Evolutionary conservation across 768 basidiomycete species (phyloP), one percentile per base, ranked within the genome.

Genomic region (Phanerochaete carnosa): DNA sequence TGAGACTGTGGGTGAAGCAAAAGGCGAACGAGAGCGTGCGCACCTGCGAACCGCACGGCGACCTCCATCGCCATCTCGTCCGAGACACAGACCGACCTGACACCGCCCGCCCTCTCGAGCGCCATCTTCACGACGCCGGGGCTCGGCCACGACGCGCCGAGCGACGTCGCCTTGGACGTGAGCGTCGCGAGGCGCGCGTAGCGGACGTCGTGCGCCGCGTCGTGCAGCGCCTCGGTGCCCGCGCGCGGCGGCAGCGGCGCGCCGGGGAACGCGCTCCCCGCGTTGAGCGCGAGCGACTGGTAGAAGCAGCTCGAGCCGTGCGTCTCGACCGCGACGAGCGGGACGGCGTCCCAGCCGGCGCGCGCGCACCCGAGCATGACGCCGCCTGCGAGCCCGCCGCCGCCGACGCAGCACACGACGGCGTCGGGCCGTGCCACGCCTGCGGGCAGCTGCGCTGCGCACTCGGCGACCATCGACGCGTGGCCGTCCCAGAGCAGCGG

Each of bases 391-490:
- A 92, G 73, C 0, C 90, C 89, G 0, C 80, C 90, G 0, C 90
- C 90, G 37, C 91, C 91, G 13, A 92, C 88, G 55, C 85, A 86
- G 67, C 90, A 92, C 61, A 92, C 84, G 45, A 92, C 85, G 0
- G 88, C 89, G 60, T 86, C 83, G 6, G 90, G 89, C 64, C 80
- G 81, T n/a, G 39, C 4, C 39, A 50, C 56, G 0, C 60, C 66
- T 2, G 64, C 62, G 0, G 72, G 71, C 4, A 91, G 74, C 62
- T 90, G 87, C 11, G 70, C 66, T 19, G 76, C 69, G 45, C 90
- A 83, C 67, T 92, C 91, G 16, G 73, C 66, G 43, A 92, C 76
- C 79, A 92, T 85, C 19, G 88, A 87, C n/a, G 84, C 79, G 66
- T 92, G 88, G 1, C 91, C 91, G 68, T 86, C 80, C 90, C 90